Percentiles rank a stretch among this genome's conserved stretches.
phyloP scores from a whole-genome alignment of 2,329 filamentous ascomycete species.

The Epichloe hybrida region DNA sequence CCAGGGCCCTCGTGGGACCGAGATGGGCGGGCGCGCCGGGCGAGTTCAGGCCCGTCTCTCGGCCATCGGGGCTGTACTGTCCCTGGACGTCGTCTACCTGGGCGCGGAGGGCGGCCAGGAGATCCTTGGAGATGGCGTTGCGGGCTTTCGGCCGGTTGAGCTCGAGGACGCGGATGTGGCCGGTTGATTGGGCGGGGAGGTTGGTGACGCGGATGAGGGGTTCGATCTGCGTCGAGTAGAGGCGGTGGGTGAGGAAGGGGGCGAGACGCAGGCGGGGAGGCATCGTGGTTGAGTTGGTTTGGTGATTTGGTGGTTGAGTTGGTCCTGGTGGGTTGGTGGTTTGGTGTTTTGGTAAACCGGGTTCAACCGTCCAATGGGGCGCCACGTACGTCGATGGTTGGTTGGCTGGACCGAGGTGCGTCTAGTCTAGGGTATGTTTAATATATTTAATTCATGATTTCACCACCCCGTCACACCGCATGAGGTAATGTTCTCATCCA shows the following conservation, averaged over 20 bases:
- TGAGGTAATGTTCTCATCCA: no score
- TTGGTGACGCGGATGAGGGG: constrained; percentile 57
- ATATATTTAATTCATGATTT: no score
- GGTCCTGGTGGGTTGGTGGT: no score
- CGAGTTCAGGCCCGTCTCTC: constrained; percentile 28
- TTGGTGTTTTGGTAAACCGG: no score
- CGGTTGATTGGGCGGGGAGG: constrained; percentile 63
- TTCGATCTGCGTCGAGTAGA: constrained; percentile 25
- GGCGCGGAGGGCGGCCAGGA: constrained; percentile 57
- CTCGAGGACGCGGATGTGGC: constrained; percentile 77
- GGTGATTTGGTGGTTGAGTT: neutral
- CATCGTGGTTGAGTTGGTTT: constrained; percentile 11
- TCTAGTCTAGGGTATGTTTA: no score
- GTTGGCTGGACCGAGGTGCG: no score
- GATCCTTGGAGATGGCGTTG: constrained; percentile 75
- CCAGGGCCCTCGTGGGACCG: constrained; percentile 61
- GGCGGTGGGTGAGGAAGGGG: constrained; percentile 10
- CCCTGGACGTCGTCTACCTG: constrained; percentile 60
- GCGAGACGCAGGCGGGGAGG: constrained; percentile 16
- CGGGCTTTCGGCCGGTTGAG: constrained; percentile 74
- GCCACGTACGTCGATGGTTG: no score
- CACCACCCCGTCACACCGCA: no score
- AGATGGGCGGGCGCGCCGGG: constrained; percentile 28
- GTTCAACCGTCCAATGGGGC: no score
- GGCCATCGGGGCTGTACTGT: constrained; percentile 42